These are phyloP conservation scores for Hibiscus mutabilis DNA, from an alignment of 345 rosid species.

Conservation along the genomic window DNA sequence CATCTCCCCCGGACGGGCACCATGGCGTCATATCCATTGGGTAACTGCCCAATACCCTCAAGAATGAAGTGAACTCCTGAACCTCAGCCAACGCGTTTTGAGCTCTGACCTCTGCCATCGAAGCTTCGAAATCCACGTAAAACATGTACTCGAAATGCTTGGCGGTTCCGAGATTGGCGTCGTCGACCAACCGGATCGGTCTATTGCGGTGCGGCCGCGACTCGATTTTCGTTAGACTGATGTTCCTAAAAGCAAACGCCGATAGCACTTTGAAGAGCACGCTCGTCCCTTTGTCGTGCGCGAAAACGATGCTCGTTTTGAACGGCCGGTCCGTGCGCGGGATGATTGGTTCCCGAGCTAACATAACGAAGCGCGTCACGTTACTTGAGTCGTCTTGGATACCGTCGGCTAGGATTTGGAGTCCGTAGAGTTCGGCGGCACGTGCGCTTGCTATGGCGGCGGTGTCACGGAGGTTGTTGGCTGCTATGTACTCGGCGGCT, in stretches of 20 bases:
- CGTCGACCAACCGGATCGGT: constrained; percentile 73
- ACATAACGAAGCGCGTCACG: constrained; percentile 88
- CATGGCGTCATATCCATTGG: constrained; percentile 99
- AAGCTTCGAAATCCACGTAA: constrained; percentile 90
- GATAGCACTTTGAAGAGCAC: constrained; percentile 86
- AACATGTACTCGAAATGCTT: constrained; percentile 92
- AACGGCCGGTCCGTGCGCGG: constrained; percentile 93
- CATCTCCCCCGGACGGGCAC: constrained; percentile 51
- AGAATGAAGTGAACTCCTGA: constrained; percentile 96
- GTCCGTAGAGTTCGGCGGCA: constrained; percentile 83
- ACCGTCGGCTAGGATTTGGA: constrained; percentile 70
- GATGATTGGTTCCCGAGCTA: constrained; percentile 93
- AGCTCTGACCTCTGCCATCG: constrained; percentile 90
- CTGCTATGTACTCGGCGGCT: constrained; percentile 79
- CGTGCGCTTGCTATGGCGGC: constrained; percentile 94
- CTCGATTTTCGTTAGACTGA: constrained; percentile 84
- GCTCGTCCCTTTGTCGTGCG: constrained; percentile 88
- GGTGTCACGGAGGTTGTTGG: constrained; percentile 63
- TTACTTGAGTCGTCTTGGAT: constrained; percentile 90
- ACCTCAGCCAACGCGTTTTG: constrained; percentile 97
- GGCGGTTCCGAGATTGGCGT: constrained; percentile 67
- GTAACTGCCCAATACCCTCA: constrained; percentile 92
- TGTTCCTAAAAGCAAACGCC: constrained; percentile 89
- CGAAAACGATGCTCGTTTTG: constrained; percentile 96
- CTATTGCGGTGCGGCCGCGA: constrained; percentile 84